These are phyloP conservation scores for Cyclotella kingstonii DNA, from an alignment of 108 stramenopile genomes.

Conservation along the genomic window DNA sequence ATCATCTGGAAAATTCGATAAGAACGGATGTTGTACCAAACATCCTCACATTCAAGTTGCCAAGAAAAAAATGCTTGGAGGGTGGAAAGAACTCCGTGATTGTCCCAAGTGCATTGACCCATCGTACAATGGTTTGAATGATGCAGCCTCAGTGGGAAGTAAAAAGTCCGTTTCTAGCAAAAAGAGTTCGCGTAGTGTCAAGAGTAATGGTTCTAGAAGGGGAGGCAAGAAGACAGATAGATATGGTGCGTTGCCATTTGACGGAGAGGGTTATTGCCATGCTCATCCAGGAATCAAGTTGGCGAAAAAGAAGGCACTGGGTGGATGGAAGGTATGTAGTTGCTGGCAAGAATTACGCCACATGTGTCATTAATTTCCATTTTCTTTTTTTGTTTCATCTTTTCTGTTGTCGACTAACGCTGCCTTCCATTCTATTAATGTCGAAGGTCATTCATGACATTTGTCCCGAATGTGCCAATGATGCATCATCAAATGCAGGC, in stretches of 20 bases:
- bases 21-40: constrained; percentile 44
- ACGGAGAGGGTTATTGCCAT: constrained; percentile 44
- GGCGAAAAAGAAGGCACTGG: constrained; percentile 48
- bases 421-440: not conserved
- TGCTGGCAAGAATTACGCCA: not conserved
- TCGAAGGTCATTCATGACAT: constrained; percentile 32
- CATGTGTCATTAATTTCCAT: not conserved
- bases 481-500: constrained; percentile 28
- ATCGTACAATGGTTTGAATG: constrained; percentile 34
- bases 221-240: constrained; percentile 38
- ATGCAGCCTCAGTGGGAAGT: constrained; percentile 16
- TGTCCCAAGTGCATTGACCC: constrained; percentile 47
- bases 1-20: constrained; percentile 30
- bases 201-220: constrained; percentile 15
- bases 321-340: constrained; percentile 37
- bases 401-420: not conserved
- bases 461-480: constrained; percentile 43
- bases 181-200: constrained; percentile 21
- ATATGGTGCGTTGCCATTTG: constrained; percentile 40
- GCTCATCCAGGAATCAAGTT: constrained; percentile 35
- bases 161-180: not conserved
- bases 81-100: constrained; percentile 39
- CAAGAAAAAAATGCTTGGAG: constrained; percentile 43
- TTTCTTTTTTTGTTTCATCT: not conserved
- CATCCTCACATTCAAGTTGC: constrained; percentile 39